A percentile compares a stretch with the other conserved stretches of the same genome.
These are phyloP conservation scores for Houttuynia cordata DNA, from an alignment of 164 flowering plant genomes.

Conservation along the genomic window DNA sequence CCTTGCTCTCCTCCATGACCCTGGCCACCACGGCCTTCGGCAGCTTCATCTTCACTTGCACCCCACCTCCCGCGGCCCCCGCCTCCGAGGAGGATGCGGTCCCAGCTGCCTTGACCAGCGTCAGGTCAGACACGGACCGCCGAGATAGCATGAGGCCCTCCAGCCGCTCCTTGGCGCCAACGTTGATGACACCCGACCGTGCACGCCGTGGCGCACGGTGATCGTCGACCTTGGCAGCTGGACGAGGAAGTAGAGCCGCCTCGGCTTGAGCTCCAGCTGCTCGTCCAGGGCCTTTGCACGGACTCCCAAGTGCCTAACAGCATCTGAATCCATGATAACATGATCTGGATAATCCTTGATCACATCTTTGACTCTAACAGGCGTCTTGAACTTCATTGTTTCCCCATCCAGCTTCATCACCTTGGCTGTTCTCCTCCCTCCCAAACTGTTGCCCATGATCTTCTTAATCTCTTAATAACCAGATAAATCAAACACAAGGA, in stretches of 20 bases:
- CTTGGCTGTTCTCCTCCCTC: slow-evolving; percentile 30
- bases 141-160: slow-evolving; percentile 37
- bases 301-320: slow-evolving; percentile 34
- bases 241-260: slow-evolving; percentile 36
- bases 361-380: slow-evolving; percentile 25
- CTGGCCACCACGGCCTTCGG: slow-evolving; percentile 47
- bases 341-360: slow-evolving; percentile 34
- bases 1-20: slow-evolving; percentile 44
- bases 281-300: slow-evolving; percentile 41
- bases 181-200: slow-evolving; percentile 27
- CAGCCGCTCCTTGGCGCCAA: slow-evolving; percentile 47
- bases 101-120: slow-evolving; percentile 7
- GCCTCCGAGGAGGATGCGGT: neutral
- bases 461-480: neutral
- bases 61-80: neutral
- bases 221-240: slow-evolving; percentile 23
- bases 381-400: slow-evolving; percentile 35
- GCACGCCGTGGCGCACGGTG: slow-evolving; percentile 20
- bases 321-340: slow-evolving; percentile 35
- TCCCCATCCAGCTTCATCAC: slow-evolving; percentile 50
- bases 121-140: slow-evolving; percentile 31
- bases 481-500: neutral
- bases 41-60: slow-evolving; percentile 7
- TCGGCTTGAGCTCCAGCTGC: slow-evolving; percentile 28
- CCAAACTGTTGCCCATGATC: slow-evolving; percentile 51